A percentile compares a stretch with the other conserved stretches of the same genome.
These are phyloP conservation scores for Debaryomyces castellii DNA, from an alignment of 805 yeast species.

Conservation along the genomic window DNA sequence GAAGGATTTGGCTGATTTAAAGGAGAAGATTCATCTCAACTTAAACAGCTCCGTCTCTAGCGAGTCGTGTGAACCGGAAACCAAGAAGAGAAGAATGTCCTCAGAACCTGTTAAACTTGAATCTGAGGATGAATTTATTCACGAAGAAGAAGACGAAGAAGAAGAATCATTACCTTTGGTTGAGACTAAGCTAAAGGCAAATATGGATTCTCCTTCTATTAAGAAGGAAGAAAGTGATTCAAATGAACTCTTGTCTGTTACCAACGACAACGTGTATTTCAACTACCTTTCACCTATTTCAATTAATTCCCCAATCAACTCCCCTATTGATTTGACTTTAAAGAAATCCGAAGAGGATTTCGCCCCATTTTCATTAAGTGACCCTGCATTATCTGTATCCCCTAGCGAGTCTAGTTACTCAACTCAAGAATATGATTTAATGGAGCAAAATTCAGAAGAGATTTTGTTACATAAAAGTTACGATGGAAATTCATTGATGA, in stretches of 20 bases:
- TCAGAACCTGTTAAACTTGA: neutral
- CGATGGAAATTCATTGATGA: slow-evolving; percentile 6
- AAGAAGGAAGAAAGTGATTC: slow-evolving; percentile 7
- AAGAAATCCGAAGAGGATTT: slow-evolving; percentile 14
- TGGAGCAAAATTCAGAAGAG: slow-evolving; percentile 50
- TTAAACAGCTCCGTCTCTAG: slow-evolving; percentile 12
- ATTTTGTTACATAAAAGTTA: slow-evolving; percentile 29
- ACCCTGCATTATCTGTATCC: slow-evolving; percentile 1
- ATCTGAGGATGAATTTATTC: neutral
- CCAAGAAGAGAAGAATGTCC: slow-evolving; percentile 13
- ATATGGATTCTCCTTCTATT: neutral
- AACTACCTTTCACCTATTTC: slow-evolving; percentile 45
- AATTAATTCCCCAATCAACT: slow-evolving; percentile 37
- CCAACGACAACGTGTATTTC: slow-evolving; percentile 17
- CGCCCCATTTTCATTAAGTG: slow-evolving; percentile 8
- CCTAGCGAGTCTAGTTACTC: slow-evolving; percentile 8
- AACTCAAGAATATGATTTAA: slow-evolving; percentile 22
- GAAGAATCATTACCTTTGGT: slow-evolving; percentile 1
- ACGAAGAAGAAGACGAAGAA: slow-evolving; percentile 5
- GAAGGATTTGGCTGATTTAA: slow-evolving; percentile 21
- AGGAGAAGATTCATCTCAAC: slow-evolving; percentile 25
- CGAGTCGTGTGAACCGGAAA: slow-evolving; percentile 1
- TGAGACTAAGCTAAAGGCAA: neutral
- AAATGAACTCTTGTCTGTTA: slow-evolving; percentile 9
- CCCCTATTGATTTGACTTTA: slow-evolving; percentile 40